Base-by-base conservation (phyloP, 73 alveolate genomes). In the Loxodes magnus region DNA sequence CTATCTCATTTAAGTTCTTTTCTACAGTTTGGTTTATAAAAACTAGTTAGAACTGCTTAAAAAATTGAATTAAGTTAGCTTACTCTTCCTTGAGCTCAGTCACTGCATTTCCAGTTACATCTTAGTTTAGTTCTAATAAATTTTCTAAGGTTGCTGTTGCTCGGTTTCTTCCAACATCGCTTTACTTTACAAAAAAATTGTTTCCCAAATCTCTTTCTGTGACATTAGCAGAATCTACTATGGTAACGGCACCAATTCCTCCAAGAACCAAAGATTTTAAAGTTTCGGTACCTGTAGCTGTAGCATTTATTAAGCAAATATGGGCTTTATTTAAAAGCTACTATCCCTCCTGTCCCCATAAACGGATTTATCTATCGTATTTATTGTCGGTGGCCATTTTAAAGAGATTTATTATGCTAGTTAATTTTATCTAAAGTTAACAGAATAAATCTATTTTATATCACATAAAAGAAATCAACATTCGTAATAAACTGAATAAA, bases 181-280 rank as follows among this genome's bases (percentile, higher is more conserved):
- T 84, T 14, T 58, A 38, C 16, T 85, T 75, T 36, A 82, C 78
- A 58, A 88, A 92, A 83, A 92, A 92, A 52, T 92, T 92, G 56
- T 67, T 70, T 46, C 92, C 93, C 26, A 77, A 41, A 51, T 92
- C 98, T 51, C 89, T 70, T 17, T 83, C 79, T 20, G 89, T 50
- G 29, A 92, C 72, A 22, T 58, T 17, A 7, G 49, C 54, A 53
- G 65, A 84, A 50, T 92, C 99, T 7, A 88, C 92, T 29, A 92
- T 51, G 20, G 90, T 71, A 15, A 92, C 57, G 62, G 43, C 56
- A 14, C 94, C 94, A 12, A 86, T 72, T 5, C 96, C 97, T 46
- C 96, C 95, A 39, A 92, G 79, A 35, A 92, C 82, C 43, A 88
- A 68, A 64, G 84, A 88, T 56, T 92, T 92, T 2, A 92, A 74